Percentiles rank a stretch among this genome's conserved stretches.
These are phyloP conservation scores for Malassezia globosa DNA, from an alignment of 1,284 basidiomycete genomes.

Conservation along the genomic window DNA sequence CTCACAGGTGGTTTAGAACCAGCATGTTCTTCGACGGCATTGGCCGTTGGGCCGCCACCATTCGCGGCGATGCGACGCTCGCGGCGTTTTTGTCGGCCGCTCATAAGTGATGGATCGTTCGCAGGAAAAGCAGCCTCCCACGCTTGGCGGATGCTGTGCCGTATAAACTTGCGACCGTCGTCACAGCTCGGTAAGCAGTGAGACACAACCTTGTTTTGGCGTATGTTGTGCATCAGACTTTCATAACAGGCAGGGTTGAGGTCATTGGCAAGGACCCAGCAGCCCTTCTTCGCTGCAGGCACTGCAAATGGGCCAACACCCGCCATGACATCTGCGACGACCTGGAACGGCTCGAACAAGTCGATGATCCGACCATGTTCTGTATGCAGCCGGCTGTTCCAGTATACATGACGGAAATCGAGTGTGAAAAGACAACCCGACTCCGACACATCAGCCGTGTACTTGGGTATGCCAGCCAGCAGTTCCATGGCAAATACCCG, in stretches of 20 bases:
- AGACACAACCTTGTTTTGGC: constrained; percentile 29
- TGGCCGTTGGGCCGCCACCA: too few species aligned
- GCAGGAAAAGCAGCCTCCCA: constrained; percentile 27
- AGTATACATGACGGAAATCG: constrained; percentile 90
- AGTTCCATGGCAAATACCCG: constrained; percentile 96
- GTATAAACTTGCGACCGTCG: constrained; percentile 34
- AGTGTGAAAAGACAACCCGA: constrained; percentile 76
- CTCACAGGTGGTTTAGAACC: background rate
- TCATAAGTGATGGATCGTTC: constrained; percentile 8
- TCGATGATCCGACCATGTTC: constrained; percentile 78
- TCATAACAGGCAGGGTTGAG: constrained; percentile 77
- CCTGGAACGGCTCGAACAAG: constrained; percentile 57
- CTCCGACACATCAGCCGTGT: constrained; percentile 54
- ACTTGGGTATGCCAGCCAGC: constrained; percentile 76
- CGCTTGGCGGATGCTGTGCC: constrained; percentile 15
- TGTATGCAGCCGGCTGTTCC: constrained; percentile 86
- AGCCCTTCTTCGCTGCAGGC: constrained; percentile 76
- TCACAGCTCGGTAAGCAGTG: constrained; percentile 21
- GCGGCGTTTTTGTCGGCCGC: constrained; percentile 12
- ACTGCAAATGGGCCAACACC: constrained; percentile 94
- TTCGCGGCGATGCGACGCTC: constrained; percentile 6
- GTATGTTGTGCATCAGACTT: constrained; percentile 53
- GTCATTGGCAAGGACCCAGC: constrained; percentile 73
- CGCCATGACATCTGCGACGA: constrained; percentile 83
- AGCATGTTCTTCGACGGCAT: background rate